Evolutionary conservation across 495 filamentous ascomycete genomes (phyloP).

Genomic region (Penicillium lagena): DNA sequence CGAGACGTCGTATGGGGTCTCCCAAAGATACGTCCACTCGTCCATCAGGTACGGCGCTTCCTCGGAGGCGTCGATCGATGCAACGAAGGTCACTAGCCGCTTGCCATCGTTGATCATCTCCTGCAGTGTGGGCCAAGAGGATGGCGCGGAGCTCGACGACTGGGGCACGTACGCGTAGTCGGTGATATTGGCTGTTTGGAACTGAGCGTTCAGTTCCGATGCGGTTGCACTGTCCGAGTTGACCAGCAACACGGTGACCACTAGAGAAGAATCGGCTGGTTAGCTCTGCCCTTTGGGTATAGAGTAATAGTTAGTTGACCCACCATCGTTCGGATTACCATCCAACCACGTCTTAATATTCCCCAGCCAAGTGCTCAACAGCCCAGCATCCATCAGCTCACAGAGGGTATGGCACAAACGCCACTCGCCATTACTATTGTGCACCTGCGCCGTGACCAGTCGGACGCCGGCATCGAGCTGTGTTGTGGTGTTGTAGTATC

Average conservation of each 20-base stretch:
- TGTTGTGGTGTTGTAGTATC: conserved; percentile 62
- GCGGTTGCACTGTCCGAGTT: conserved; percentile 58
- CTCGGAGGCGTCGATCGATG: conserved; percentile 40
- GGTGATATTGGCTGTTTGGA: conserved; percentile 51
- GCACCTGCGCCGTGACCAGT: conserved; percentile 65
- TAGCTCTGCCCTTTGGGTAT: not conserved
- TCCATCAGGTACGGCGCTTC: conserved; percentile 61
- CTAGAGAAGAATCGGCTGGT: conserved; percentile 19
- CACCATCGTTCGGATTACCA: conserved; percentile 58
- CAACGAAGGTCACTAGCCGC: conserved; percentile 61
- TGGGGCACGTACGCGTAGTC: conserved; percentile 55
- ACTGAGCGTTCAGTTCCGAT: conserved; percentile 48
- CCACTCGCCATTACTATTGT: conserved; percentile 50
- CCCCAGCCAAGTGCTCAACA: conserved; percentile 54
- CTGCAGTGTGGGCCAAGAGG: conserved; percentile 63
- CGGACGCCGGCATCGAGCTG: conserved; percentile 67
- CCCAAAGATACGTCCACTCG: conserved; percentile 71
- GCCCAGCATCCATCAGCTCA: conserved; percentile 58
- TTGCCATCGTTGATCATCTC: conserved; percentile 57
- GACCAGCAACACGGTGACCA: conserved; percentile 69
- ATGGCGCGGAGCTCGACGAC: conserved; percentile 32
- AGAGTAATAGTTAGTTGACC: not conserved
- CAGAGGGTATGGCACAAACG: conserved; percentile 64
- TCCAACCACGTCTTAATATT: conserved; percentile 65
- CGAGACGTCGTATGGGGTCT: conserved; percentile 67